Evolutionary conservation across 345 rosid species (phyloP).

Genomic region (Nephelium lappaceum): DNA sequence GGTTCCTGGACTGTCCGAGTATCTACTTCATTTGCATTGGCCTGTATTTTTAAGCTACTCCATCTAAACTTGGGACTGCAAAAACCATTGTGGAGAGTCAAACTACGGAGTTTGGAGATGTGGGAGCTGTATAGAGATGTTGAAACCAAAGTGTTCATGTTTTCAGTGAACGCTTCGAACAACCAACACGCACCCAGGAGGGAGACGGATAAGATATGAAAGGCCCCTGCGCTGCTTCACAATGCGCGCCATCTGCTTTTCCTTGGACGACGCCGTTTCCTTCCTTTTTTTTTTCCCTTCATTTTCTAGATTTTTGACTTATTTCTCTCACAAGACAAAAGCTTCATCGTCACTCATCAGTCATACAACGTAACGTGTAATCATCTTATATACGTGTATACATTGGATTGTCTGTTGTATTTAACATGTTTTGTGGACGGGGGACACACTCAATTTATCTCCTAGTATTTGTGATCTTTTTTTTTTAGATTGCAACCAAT

Average conservation of each 20-base stretch:
- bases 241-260: background rate
- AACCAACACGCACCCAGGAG: too few relatives aligned
- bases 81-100: constrained; percentile 15
- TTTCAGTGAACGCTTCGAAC: background rate
- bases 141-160: constrained; percentile 48
- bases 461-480: too few relatives aligned
- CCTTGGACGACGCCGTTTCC: background rate
- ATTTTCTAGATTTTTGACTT: background rate
- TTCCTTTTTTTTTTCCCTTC: background rate
- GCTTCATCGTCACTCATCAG: too few relatives aligned
- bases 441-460: too few relatives aligned
- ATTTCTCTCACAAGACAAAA: too few relatives aligned
- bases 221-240: background rate
- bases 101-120: constrained; percentile 23
- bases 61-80: constrained; percentile 17
- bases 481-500: too few relatives aligned
- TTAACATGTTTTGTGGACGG: too few relatives aligned
- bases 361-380: too few relatives aligned
- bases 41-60: constrained; percentile 36
- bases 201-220: background rate
- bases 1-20: constrained; percentile 35
- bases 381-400: too few relatives aligned
- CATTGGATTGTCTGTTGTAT: too few relatives aligned
- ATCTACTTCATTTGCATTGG: constrained; percentile 52
- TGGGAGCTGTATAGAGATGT: constrained; percentile 39